phyloP scores from a whole-genome alignment of 2,329 filamentous ascomycete genomes.

The Rasamsonia emersonii region DNA sequence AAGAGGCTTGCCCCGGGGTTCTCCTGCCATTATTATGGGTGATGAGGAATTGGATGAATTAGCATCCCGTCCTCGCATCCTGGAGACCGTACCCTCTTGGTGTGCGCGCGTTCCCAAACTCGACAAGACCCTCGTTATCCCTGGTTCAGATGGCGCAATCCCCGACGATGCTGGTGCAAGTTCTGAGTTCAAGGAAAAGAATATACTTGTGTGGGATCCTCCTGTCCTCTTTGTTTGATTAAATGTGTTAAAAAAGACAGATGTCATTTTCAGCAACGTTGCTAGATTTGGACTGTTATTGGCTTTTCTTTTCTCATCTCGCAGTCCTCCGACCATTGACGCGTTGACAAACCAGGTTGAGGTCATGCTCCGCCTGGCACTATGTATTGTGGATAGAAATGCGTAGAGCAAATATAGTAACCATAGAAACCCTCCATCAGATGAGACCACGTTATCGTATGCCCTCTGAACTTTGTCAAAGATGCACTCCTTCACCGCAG shows the following conservation, averaged over 20 bases:
- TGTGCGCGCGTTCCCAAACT: not conserved
- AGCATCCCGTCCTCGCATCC: too few relatives aligned
- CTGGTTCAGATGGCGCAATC: not conserved
- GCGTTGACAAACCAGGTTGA: too few relatives aligned
- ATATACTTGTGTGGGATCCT: conserved; percentile 1
- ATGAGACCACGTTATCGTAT: too few relatives aligned
- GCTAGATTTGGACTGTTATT: not conserved
- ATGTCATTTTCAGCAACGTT: not conserved
- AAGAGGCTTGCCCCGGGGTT: conserved; percentile 1
- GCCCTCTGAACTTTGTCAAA: too few relatives aligned
- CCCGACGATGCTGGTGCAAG: not conserved
- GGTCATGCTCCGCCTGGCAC: not conserved
- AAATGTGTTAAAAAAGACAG: not conserved
- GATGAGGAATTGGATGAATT: too few relatives aligned
- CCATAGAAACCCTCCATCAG: too few relatives aligned
- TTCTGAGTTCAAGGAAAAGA: conserved; percentile 1
- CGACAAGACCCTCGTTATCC: conserved; percentile 1
- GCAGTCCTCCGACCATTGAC: not conserved
- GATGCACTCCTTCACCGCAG: too few relatives aligned
- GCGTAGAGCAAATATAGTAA: conserved; percentile 1
- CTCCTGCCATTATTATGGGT: too few relatives aligned
- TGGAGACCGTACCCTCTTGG: not conserved
- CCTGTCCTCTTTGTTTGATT: conserved; percentile 1
- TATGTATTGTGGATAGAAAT: not conserved
- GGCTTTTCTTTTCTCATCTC: not conserved